Evolutionary conservation across 192 early-diverging fungal genomes (phyloP), one percentile per base, ranked within the genome.

Genomic region (Endogone sp.): DNA sequence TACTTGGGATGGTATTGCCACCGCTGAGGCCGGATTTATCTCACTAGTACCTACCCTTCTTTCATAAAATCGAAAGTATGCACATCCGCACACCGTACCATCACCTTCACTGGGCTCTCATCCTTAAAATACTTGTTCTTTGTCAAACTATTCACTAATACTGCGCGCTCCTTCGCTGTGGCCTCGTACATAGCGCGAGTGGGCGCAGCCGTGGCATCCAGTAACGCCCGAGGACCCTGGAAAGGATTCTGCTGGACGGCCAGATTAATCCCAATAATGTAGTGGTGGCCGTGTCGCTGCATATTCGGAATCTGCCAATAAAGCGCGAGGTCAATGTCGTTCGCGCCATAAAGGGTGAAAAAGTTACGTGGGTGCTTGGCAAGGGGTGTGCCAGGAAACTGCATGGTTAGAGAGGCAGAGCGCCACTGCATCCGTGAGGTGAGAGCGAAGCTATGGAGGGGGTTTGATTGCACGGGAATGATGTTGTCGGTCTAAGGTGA

Each of bases 261-360:
- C 3, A 96, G 74, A 68, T 97, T 96, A 58, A 96, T 94, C 21
- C 95, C 95, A 24, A 93, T 90, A 63, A 97, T 94, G 56, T 92
- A 94, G 65, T 96, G 95, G 71, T 98, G 94, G 1, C 96, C 95
- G 31, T 80, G 79, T 0, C 78, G 69, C 25, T 78, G 77, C 66
- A 79, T 74, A 24, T 73, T 68, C 56, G 80, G 75, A 58, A 86
- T 88, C 77, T 81, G 74, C 94, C 94, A 98, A 67, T 94, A 91
- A 8, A 98, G 69, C 11, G 88, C 81, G 66, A 98, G 84, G 68
- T 98, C 96, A 20, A 96, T 84, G 66, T 95, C 91, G 68, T 93
- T 91, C 8, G 90, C 90, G 68, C 88, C 91, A 75, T 92, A 98
- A 9, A 95, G 73, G 9, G 95, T 88, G 73, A 98, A 98, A 23